These are phyloP conservation scores for Alternaria ethzedia DNA, from an alignment of 2,329 filamentous ascomycete genomes.

Conservation along the genomic window DNA sequence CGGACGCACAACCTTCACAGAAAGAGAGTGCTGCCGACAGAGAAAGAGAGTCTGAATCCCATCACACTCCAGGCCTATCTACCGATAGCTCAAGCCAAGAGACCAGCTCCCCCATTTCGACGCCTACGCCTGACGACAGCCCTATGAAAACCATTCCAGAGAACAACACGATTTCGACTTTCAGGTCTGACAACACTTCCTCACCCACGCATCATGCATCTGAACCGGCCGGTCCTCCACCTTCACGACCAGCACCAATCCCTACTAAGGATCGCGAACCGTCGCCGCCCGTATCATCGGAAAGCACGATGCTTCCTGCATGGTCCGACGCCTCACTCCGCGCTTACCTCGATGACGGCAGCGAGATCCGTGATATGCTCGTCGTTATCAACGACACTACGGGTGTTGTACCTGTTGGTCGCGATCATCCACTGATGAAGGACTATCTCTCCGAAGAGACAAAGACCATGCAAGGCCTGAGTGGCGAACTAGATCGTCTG, in stretches of 20 bases:
- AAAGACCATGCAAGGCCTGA: slow-evolving; percentile 84
- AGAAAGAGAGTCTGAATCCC: slow-evolving; percentile 39
- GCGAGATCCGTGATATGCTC: slow-evolving; percentile 87
- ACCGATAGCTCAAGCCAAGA: slow-evolving; percentile 75
- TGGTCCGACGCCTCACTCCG: slow-evolving; percentile 90
- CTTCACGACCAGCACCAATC: slow-evolving; percentile 48
- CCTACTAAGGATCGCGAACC: slow-evolving; percentile 29
- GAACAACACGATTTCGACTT: slow-evolving; percentile 28
- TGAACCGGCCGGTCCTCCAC: slow-evolving; percentile 25
- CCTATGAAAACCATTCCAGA: slow-evolving; percentile 37
- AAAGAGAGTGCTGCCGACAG: slow-evolving; percentile 20
- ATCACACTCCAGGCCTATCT: slow-evolving; percentile 68
- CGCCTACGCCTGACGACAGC: slow-evolving; percentile 42
- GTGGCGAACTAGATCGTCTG: slow-evolving; percentile 86
- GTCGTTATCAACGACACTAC: slow-evolving; percentile 92
- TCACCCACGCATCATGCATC: slow-evolving; percentile 34
- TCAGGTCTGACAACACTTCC: slow-evolving; percentile 23
- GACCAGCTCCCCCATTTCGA: slow-evolving; percentile 47
- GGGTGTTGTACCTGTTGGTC: slow-evolving; percentile 76
- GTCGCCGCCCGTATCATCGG: slow-evolving; percentile 40
- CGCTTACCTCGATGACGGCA: slow-evolving; percentile 88
- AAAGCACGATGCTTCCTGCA: slow-evolving; percentile 63
- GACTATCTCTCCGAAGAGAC: slow-evolving; percentile 87
- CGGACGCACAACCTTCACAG: slow-evolving; percentile 52
- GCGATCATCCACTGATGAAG: slow-evolving; percentile 84